Evolutionary conservation across 83 land plant genomes (phyloP).

Genomic region (Picea abies): DNA sequence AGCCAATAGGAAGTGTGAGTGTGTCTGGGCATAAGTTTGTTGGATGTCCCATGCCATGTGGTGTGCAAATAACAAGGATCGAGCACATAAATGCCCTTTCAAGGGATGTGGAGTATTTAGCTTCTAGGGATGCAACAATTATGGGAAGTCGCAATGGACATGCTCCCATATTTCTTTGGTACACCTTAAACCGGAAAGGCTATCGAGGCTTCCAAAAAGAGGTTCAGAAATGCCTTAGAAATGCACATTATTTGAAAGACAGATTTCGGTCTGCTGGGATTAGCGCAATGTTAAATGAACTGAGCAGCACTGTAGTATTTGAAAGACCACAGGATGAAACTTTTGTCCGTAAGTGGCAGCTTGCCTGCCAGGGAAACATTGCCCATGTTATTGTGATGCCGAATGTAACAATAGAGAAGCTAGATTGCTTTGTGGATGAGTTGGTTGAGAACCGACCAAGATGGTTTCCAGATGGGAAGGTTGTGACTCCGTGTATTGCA

Average conservation of each 20-base stretch:
- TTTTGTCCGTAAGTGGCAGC: constrained; percentile 92
- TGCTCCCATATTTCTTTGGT: constrained; percentile 98
- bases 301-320: constrained; percentile 99
- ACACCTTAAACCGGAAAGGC: constrained; percentile 94
- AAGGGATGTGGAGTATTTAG: constrained; percentile 92
- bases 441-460: constrained; percentile 58
- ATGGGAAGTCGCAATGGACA: constrained; percentile 99
- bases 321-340: constrained; percentile 94
- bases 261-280: constrained; percentile 75
- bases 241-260: constrained; percentile 92
- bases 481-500: constrained; percentile 72
- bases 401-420: constrained; percentile 84
- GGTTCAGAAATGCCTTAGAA: constrained; percentile 90
- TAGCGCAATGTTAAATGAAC: constrained; percentile 92
- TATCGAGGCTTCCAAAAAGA: constrained; percentile 96
- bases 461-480: constrained; percentile 70
- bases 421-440: constrained; percentile 74
- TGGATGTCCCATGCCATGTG: constrained; percentile 99
- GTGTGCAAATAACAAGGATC: constrained; percentile 89
- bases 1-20: constrained; percentile 99
- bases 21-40: constrained; percentile 98
- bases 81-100: constrained; percentile 90
- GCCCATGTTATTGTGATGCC: constrained; percentile 99
- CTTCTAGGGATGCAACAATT: constrained; percentile 97
- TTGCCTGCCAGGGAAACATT: constrained; percentile 95